Percentiles rank a stretch among this genome's conserved stretches.
phyloP scores from a whole-genome alignment of 345 rosid genomes.

The Heritiera fomes region DNA sequence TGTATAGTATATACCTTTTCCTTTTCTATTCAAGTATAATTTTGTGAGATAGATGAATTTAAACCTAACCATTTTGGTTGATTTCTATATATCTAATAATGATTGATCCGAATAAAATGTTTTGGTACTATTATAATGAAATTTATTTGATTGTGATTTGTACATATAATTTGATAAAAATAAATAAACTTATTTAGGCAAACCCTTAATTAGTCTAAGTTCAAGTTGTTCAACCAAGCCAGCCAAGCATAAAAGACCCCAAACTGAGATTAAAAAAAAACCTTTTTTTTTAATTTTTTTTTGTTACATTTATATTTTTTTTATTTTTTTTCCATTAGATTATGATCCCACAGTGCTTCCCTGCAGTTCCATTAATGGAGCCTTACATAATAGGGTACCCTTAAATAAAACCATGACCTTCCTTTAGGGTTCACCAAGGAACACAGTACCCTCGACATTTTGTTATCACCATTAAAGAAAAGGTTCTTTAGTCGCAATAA shows the following conservation, averaged over 20 bases:
- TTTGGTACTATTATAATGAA: too few species aligned
- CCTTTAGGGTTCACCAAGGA: background rate
- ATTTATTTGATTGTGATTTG: too few species aligned
- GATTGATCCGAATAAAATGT: too few species aligned
- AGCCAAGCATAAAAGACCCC: background rate
- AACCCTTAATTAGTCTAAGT: background rate
- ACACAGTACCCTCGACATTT: background rate
- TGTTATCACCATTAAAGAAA: background rate
- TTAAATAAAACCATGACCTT: background rate
- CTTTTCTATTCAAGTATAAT: too few species aligned
- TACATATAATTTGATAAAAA: too few species aligned
- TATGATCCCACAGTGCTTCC: background rate
- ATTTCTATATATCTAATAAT: too few species aligned
- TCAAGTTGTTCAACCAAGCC: background rate
- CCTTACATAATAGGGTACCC: background rate
- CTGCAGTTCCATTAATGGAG: background rate
- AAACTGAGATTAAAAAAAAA: background rate
- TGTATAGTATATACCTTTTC: too few species aligned
- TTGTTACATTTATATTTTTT: too few species aligned
- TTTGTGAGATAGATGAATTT: too few species aligned
- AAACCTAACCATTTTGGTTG: too few species aligned
- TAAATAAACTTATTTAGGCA: background rate
- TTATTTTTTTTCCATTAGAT: background rate
- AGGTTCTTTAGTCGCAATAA: too few species aligned
- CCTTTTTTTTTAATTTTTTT: too few species aligned